Evolutionary conservation across 176 grass and related monocot genomes (phyloP).

Genomic region (Dendrocalamus sinicus): DNA sequence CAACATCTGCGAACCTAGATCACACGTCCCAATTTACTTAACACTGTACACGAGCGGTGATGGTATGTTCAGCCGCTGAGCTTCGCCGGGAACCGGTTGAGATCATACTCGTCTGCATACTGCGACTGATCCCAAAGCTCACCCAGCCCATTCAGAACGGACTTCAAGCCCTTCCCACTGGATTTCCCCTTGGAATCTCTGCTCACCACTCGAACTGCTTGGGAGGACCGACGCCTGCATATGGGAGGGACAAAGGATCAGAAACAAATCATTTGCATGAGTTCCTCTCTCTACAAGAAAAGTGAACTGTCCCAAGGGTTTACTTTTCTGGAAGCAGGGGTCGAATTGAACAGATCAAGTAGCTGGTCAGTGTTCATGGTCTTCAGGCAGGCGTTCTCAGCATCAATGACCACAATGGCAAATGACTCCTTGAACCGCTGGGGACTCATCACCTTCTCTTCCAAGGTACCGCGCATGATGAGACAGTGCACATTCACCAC

Average conservation of each 20-base stretch:
- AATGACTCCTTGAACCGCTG: conserved; percentile 96
- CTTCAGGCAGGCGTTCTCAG: conserved; percentile 88
- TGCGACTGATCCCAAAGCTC: conserved; percentile 98
- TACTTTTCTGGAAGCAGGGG: conserved; percentile 81
- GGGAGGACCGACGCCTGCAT: conserved; percentile 63
- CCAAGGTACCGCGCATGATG: conserved; percentile 93
- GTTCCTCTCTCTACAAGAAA: not conserved
- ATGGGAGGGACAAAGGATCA: not conserved
- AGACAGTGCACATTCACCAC: conserved; percentile 97
- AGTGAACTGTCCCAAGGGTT: conserved; percentile 1
- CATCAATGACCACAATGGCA: conserved; percentile 92
- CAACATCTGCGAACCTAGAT: conserved; percentile 48
- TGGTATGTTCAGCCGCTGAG: conserved; percentile 69
- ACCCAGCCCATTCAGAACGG: conserved; percentile 77
- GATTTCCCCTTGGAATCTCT: conserved; percentile 58
- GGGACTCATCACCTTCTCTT: conserved; percentile 99
- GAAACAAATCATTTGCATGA: not conserved
- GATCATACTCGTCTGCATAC: conserved; percentile 81
- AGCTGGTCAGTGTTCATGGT: conserved; percentile 97
- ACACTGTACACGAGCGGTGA: conserved; percentile 77
- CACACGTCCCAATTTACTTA: conserved; percentile 57
- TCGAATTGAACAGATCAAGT: conserved; percentile 92
- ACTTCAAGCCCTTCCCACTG: conserved; percentile 79
- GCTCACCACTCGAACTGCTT: conserved; percentile 50
- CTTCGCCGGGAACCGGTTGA: conserved; percentile 78